Evolutionary conservation across 768 basidiomycete genomes (phyloP), one percentile per base, ranked within the genome.

Genomic region (Leccinellum albellum): DNA sequence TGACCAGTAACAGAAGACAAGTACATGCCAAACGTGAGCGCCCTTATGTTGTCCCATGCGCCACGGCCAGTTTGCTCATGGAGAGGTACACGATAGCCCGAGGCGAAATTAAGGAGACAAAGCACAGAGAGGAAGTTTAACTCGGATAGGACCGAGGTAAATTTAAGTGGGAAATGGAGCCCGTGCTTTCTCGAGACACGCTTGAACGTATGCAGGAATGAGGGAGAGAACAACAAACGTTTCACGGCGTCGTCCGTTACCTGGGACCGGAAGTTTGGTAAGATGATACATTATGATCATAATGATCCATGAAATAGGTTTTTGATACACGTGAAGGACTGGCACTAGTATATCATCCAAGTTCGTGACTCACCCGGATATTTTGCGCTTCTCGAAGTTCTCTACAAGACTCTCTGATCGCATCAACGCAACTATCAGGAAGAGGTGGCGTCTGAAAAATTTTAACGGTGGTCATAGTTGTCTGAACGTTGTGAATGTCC

Each of bases 21-120:
- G 71, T 87, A 91, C 61, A 91, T 73, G 14, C 84, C 80, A 64
- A 93, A 84, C 29, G 83, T 77, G 51, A 95, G 80, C 3, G 84
- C 86, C 51, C 88, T 81, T 65, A 94, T 89, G 54, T 83, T 84
- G 70, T 94, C 89, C 81, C 86, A 93, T 59, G 91, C 90, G 21
- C 92, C 91, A 42, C 90, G 84, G 14, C 86, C 84, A 3, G 87
- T 87, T 55, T 83, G 82, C 14, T 73, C 72, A 70, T 90, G 91
- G 37, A 95, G 78, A 5, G 87, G 83, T 5, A 79, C 76, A 24
- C 90, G 87, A 70, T 89, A 94, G 33, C 89, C 89, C 1, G 89
- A 90, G 5, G 81, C 89, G 69, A 94, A 91, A 69, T 94, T 94
- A 32, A 96, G 79, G 15, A 94, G 78, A 3, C 86, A 84, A 42